A percentile compares a stretch with the other conserved stretches of the same genome.
Evolutionary conservation across 768 basidiomycete genomes (phyloP).

Genomic region (Lactarius evosmus): DNA sequence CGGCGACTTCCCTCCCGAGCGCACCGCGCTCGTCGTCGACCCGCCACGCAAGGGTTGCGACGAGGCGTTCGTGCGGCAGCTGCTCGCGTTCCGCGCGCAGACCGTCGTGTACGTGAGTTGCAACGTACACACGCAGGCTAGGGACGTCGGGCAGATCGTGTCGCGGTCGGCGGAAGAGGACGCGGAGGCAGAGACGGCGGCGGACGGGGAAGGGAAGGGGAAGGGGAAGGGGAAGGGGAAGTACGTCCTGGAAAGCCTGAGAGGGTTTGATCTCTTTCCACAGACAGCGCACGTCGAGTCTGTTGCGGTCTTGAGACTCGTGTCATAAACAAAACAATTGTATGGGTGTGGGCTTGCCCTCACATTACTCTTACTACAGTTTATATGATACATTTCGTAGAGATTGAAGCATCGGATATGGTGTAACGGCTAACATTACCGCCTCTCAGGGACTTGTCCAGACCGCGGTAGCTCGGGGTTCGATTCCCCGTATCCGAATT

Average conservation of each 20-base stretch:
- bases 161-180: constrained; percentile 45
- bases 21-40: constrained; percentile 75
- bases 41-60: constrained; percentile 94
- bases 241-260: constrained; percentile 70
- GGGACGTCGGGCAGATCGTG: too few relatives aligned
- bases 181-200: constrained; percentile 41
- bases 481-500: constrained; percentile 41
- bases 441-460: constrained; percentile 31
- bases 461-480: constrained; percentile 41
- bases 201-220: constrained; percentile 36
- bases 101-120: constrained; percentile 90
- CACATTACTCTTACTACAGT: too few relatives aligned
- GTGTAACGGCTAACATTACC: constrained; percentile 40
- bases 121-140: constrained; percentile 89
- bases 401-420: constrained; percentile 37
- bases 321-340: constrained; percentile 15
- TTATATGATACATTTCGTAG: neutral
- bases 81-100: too few relatives aligned
- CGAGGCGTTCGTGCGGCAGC: too few relatives aligned
- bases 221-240: constrained; percentile 46
- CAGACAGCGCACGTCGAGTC: constrained; percentile 54
- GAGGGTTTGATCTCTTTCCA: constrained; percentile 93
- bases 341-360: too few relatives aligned
- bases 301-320: constrained; percentile 54
- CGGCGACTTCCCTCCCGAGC: constrained; percentile 56